phyloP scores from a whole-genome alignment of 106 monocot genomes.

The Dioscorea dumetorum region DNA sequence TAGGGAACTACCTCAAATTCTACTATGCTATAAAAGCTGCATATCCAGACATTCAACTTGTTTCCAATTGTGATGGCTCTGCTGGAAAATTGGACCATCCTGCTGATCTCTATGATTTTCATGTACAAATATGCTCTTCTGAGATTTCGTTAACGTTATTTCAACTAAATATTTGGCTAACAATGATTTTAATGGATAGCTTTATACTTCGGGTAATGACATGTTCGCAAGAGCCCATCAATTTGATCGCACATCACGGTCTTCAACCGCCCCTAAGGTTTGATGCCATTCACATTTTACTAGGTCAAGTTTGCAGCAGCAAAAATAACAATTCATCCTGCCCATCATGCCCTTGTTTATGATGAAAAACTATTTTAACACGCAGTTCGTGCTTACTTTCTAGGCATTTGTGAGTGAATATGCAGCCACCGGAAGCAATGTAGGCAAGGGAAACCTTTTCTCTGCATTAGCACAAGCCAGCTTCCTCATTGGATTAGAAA shows the following conservation, averaged over 20 bases:
- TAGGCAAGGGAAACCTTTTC: constrained; percentile 76
- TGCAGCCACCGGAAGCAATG: constrained; percentile 87
- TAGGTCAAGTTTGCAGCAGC: no score
- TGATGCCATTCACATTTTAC: background rate
- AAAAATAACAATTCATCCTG: no score
- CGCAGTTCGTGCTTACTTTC: background rate
- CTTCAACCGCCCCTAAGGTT: constrained; percentile 55
- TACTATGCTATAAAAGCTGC: constrained; percentile 63
- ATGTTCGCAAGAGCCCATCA: constrained; percentile 66
- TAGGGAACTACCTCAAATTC: constrained; percentile 89
- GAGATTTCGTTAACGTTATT: no score
- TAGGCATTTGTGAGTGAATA: constrained; percentile 99
- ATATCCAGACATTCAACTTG: constrained; percentile 78
- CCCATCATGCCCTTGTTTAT: no score
- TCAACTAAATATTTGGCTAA: background rate
- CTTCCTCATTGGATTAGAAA: constrained; percentile 95
- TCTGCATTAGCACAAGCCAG: constrained; percentile 88
- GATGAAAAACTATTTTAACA: no score
- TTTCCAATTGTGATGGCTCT: constrained; percentile 91
- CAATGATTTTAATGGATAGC: constrained; percentile 18
- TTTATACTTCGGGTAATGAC: constrained; percentile 60
- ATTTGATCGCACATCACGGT: constrained; percentile 59
- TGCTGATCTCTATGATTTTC: constrained; percentile 70
- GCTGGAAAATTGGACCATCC: constrained; percentile 64
- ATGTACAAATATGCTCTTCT: constrained; percentile 32